Evolutionary conservation across 805 yeast genomes (phyloP), one percentile per base, ranked within the genome.

Genomic region (Candida hungchunana): DNA sequence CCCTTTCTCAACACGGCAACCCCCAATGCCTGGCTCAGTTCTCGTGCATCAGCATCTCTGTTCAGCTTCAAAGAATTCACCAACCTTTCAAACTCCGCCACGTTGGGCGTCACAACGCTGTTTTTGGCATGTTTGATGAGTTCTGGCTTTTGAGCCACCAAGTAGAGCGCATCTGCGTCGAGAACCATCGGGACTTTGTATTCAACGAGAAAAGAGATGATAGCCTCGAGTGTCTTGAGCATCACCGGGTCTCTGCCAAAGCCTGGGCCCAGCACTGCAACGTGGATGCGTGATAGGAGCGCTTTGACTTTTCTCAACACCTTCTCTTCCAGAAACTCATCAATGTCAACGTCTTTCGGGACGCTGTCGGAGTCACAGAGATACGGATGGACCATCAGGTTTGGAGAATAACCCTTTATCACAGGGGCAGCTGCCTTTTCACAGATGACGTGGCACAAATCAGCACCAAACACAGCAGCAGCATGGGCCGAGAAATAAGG

Each of bases 331-430:
- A 76, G 54, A 34, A 66, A 60, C 12, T 44, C 27, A 35, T 47
- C 47, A 2, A 18, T 23, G 34, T 48, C 39, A 5, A 16, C 26
- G 7, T 22, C 31, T 8, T 43, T 39, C 4, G 51, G 47, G 3
- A 50, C 46, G 22, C 35, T 41, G 31, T 56, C 60, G 11, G 41
- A 40, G 48, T 78, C 88, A 37, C 63, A 69, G 46, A 89, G 56
- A 56, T 86, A 87, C 1, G 97, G 97, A 63, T 93, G 97, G 1
- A 93, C 95, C 97, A 90, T 93, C 32, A 90, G 63, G 54, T 90
- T 88, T 0, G 98, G 97, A 6, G 94, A 76, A 60, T 93, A 93
- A 19, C 80, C 62, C 60, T 90, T 90, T 53, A 90, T 87, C 6
- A 86, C 80, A 0, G 81, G 62, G 0, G 85, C 89, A 1, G 97